Evolutionary conservation across 164 flowering plant genomes (phyloP).

Genomic region (Tetrastigma voinierianum): DNA sequence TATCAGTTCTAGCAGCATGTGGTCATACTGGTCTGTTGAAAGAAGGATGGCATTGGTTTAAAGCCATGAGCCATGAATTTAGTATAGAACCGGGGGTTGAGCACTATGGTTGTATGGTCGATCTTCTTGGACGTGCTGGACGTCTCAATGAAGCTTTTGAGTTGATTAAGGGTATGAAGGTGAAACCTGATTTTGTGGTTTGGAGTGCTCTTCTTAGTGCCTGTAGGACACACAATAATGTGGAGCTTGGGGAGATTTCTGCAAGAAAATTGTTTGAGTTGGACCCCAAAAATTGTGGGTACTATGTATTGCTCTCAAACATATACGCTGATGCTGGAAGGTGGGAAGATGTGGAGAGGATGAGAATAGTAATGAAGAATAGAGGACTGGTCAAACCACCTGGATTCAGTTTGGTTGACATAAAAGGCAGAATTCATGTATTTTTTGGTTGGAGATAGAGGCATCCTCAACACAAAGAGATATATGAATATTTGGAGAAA

Average conservation of each 20-base stretch:
- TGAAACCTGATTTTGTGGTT: slow-evolving; percentile 69
- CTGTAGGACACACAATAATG: slow-evolving; percentile 77
- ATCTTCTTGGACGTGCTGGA: slow-evolving; percentile 84
- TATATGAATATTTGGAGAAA: slow-evolving; percentile 49
- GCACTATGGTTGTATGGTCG: slow-evolving; percentile 88
- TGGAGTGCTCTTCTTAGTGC: slow-evolving; percentile 90
- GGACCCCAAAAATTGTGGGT: slow-evolving; percentile 75
- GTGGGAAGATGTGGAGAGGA: slow-evolving; percentile 74
- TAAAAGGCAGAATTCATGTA: slow-evolving; percentile 69
- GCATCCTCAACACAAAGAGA: slow-evolving; percentile 67
- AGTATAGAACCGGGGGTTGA: slow-evolving; percentile 68
- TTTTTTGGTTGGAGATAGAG: slow-evolving; percentile 77
- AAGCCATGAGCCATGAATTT: slow-evolving; percentile 53
- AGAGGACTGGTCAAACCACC: slow-evolving; percentile 66
- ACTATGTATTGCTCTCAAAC: slow-evolving; percentile 74
- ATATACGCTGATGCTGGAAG: slow-evolving; percentile 87
- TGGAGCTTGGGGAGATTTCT: slow-evolving; percentile 77
- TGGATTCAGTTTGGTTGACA: slow-evolving; percentile 79
- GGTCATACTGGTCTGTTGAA: slow-evolving; percentile 76
- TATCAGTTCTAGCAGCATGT: slow-evolving; percentile 82
- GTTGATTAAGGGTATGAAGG: slow-evolving; percentile 63
- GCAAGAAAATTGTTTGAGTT: slow-evolving; percentile 66
- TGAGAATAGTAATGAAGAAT: slow-evolving; percentile 53
- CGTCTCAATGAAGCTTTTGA: slow-evolving; percentile 56
- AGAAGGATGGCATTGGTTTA: slow-evolving; percentile 81